Evolutionary conservation across 768 basidiomycete genomes (phyloP), one percentile per base, ranked within the genome.

Genomic region (Tulasnella sp.): DNA sequence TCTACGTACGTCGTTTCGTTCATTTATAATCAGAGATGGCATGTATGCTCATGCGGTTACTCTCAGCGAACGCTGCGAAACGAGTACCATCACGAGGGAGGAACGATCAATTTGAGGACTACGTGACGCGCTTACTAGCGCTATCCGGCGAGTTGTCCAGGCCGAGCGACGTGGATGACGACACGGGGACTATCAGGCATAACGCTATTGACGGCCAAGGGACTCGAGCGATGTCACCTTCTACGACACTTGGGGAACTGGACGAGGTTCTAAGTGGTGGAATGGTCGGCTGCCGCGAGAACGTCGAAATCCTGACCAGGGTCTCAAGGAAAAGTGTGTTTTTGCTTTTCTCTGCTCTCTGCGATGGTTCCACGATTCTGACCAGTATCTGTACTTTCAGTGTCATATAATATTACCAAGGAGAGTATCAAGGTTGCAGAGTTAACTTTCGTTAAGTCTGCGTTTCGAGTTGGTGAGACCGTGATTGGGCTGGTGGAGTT

Each of bases 391-490:
- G 12, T 27, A 31, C 58, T 27, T 51, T 22, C 64, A 94, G 92
- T 85, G 41, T 92, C 92, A 0, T 97, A 91, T 70, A 93, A 97
- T 72, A 92, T 97, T 57, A 87, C 84, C 68, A 96, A 97, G 74
- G 90, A 94, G 34, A 91, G 87, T 0, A 79, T 87, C 38, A 81
- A 82, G 43, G 91, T 98, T 60, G 93, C 94, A 4, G 83, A 88
- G 38, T 70, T 99, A 12, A 96, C 92, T 0, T 88, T 99, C 63
- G 82, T 87, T 24, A 97, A 97, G 71, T 83, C 85, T 42, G 87
- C 89, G 0, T 97, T 89, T 70, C 73, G 94, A 19, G 79, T 97
- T 0, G 94, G 94, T 2, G 93, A 99, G 72, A 92, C 92, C 0
- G 82, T 97, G 22, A 72, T 84, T 46, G 94, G 93, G 2, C 83